phyloP scores from a whole-genome alignment of 768 basidiomycete genomes.

The Termitomyces heimii region DNA sequence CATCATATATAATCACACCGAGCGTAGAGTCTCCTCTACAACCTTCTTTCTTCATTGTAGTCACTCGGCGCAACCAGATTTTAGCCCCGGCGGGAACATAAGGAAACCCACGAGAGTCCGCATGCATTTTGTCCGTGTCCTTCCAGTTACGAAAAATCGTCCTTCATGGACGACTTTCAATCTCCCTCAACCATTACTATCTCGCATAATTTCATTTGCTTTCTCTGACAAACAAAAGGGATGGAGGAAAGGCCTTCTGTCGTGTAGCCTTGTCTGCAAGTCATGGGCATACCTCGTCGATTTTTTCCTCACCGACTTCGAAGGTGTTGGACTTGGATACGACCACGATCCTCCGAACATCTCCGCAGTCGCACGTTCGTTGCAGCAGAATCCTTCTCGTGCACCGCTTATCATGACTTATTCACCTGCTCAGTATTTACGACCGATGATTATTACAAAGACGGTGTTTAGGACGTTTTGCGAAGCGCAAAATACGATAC shows the following conservation, averaged over 20 bases:
- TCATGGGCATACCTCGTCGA: slow-evolving; percentile 6
- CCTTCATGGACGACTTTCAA: neutral
- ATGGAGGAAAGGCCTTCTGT: slow-evolving; percentile 6
- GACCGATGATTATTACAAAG: neutral
- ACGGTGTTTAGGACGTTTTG: slow-evolving; percentile 1
- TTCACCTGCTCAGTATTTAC: neutral
- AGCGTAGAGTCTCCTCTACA: neutral
- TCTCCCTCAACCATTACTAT: slow-evolving; percentile 3
- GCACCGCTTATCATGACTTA: neutral
- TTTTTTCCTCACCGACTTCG: slow-evolving; percentile 6
- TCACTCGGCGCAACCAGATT: slow-evolving; percentile 1
- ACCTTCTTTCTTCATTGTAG: slow-evolving; percentile 6
- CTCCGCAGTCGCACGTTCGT: slow-evolving; percentile 1
- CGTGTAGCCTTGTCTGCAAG: slow-evolving; percentile 8
- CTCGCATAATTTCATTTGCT: neutral
- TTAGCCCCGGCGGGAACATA: neutral
- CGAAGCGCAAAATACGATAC: slow-evolving; percentile 6
- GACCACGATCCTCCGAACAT: slow-evolving; percentile 2
- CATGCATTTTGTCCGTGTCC: neutral
- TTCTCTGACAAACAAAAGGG: slow-evolving; percentile 2
- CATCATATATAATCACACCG: neutral
- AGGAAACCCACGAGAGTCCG: slow-evolving; percentile 1
- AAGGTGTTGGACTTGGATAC: neutral
- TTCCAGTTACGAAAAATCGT: neutral
- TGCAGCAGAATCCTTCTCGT: neutral